Percentiles rank a stretch among this genome's conserved stretches.
Conservation (phyloP, 2,329 filamentous ascomycete genomes). For the Diaporthe sp. region DNA sequence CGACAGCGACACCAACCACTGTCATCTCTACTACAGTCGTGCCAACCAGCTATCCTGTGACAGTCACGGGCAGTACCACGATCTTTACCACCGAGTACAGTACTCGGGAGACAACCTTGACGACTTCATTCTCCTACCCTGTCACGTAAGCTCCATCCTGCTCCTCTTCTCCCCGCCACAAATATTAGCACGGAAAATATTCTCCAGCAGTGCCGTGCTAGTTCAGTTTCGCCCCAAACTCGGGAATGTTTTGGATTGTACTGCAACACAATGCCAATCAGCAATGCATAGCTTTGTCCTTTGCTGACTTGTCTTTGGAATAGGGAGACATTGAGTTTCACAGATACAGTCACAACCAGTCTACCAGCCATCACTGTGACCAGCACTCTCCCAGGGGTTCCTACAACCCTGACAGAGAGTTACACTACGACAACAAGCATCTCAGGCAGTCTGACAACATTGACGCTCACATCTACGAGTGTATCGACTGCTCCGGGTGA, state of each 20-base stretch:
- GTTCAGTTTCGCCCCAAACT: not conserved
- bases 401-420: constrained; percentile 34
- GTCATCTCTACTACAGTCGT: not conserved
- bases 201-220: not conserved
- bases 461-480: constrained; percentile 13
- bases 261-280: not conserved
- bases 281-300: not conserved
- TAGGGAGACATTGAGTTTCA: constrained; percentile 14
- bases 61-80: constrained; percentile 15
- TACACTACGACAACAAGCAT: constrained; percentile 32
- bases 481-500: not conserved
- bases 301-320: not conserved
- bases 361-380: not conserved
- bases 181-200: not conserved
- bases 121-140: not conserved
- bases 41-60: constrained; percentile 8
- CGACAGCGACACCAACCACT: constrained; percentile 32
- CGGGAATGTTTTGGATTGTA: not conserved
- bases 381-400: not conserved
- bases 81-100: constrained; percentile 9
- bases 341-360: not conserved
- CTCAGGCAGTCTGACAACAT: constrained; percentile 20
- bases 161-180: no score
- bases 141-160: not conserved
- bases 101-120: constrained; percentile 7